phyloP scores from a whole-genome alignment of 164 flowering plant species.

The Santalum album region DNA sequence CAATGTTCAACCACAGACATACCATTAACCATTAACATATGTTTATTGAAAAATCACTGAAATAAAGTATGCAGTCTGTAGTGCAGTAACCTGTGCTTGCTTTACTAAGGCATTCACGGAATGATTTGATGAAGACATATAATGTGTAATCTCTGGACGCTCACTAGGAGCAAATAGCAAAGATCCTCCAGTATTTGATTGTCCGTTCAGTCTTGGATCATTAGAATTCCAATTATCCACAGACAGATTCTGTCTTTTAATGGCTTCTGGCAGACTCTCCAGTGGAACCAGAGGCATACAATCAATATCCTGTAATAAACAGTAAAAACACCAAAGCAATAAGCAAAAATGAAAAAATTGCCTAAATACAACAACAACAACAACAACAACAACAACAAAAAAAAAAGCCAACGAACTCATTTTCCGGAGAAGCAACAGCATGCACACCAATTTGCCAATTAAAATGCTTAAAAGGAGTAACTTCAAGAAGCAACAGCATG shows the following conservation, averaged over 20 bases:
- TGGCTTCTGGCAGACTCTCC: conserved; percentile 39
- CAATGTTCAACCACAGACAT: no score
- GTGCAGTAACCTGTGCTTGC: conserved; percentile 14
- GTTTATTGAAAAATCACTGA: no score
- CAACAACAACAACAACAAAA: no score
- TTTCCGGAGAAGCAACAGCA: no score
- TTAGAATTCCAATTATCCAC: conserved; percentile 8
- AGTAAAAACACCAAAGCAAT: no score
- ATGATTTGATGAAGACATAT: background rate
- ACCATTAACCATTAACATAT: no score
- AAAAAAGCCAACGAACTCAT: no score
- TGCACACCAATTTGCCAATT: no score
- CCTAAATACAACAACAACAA: no score
- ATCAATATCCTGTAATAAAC: conserved; percentile 43
- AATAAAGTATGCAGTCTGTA: background rate
- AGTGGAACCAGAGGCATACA: conserved; percentile 38
- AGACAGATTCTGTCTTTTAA: conserved; percentile 15
- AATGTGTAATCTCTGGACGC: conserved; percentile 12
- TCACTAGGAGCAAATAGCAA: conserved; percentile 9
- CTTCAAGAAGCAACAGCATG: no score
- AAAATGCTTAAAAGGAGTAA: background rate
- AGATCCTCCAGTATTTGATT: conserved; percentile 15
- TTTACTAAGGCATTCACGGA: conserved; percentile 11
- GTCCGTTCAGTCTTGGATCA: conserved; percentile 17
- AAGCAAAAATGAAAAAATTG: no score